Evolutionary conservation across 1,284 basidiomycete genomes (phyloP).

Genomic region (Apiotrichum siamense): DNA sequence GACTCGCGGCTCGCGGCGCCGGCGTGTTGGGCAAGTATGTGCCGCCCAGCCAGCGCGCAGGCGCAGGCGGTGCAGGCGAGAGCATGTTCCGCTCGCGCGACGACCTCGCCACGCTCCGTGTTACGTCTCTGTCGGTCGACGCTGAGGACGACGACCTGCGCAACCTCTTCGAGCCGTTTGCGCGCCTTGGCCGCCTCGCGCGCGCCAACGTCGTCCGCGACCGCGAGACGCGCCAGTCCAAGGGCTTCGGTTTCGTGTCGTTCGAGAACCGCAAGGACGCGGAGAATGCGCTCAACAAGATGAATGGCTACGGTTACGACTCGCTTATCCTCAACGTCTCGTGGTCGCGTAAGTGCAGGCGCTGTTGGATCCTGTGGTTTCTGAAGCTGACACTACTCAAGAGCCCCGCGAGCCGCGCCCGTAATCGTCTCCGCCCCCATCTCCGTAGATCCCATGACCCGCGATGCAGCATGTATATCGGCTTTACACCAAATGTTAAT

Average conservation of each 20-base stretch:
- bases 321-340: slow-evolving; percentile 44
- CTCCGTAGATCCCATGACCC: slow-evolving; percentile 2
- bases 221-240: slow-evolving; percentile 88
- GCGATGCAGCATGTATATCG: slow-evolving; percentile 5
- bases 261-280: slow-evolving; percentile 79
- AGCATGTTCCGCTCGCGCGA: slow-evolving; percentile 70
- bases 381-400: slow-evolving; percentile 3
- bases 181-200: slow-evolving; percentile 69
- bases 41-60: slow-evolving; percentile 57
- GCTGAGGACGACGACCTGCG: slow-evolving; percentile 91
- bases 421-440: slow-evolving; percentile 10
- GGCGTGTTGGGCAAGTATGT: slow-evolving; percentile 69
- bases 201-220: slow-evolving; percentile 93
- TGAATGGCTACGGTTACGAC: slow-evolving; percentile 69
- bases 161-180: slow-evolving; percentile 65
- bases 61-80: slow-evolving; percentile 65
- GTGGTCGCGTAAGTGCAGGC: slow-evolving; percentile 32
- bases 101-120: slow-evolving; percentile 91
- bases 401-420: slow-evolving; percentile 31
- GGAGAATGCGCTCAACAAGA: slow-evolving; percentile 84
- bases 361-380: background rate
- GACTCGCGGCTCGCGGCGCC: slow-evolving; percentile 17
- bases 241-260: slow-evolving; percentile 68
- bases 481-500: background rate
- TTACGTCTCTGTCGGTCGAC: slow-evolving; percentile 95